Evolutionary conservation across 345 rosid genomes (phyloP).

Genomic region (Angophora floribunda): DNA sequence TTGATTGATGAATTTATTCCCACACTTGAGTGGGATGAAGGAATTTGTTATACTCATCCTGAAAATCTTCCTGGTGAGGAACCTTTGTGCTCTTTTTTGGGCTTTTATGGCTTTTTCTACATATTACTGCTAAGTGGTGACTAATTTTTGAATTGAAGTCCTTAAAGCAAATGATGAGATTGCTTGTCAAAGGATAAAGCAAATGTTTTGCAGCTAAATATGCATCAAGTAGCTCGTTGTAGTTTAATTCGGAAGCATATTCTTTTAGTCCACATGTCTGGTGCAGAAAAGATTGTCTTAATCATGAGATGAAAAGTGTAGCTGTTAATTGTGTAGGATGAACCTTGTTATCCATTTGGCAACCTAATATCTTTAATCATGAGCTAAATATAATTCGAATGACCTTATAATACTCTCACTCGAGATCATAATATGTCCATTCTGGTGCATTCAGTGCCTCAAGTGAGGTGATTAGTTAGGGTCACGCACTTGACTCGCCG

Average conservation of each 20-base stretch:
- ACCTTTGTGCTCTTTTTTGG: not conserved
- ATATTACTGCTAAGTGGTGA: not conserved
- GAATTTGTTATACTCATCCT: conserved; percentile 92
- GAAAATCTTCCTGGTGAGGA: conserved; percentile 77
- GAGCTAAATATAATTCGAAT: not conserved
- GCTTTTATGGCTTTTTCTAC: not conserved
- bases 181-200: not conserved
- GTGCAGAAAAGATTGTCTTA: not conserved
- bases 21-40: conserved; percentile 46
- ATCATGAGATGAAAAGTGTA: not conserved
- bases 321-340: not conserved
- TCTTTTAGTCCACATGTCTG: not conserved
- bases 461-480: not conserved
- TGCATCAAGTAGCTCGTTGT: not conserved
- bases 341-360: not conserved
- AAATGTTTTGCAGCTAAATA: not conserved
- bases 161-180: not conserved
- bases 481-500: not conserved
- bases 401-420: not conserved
- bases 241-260: not conserved
- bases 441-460: not conserved
- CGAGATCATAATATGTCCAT: not conserved
- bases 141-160: not conserved
- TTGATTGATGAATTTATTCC: conserved; percentile 69
- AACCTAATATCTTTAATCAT: not conserved